Evolutionary conservation across 306 rosid species (phyloP).

Genomic region (Medicago truncatula): DNA sequence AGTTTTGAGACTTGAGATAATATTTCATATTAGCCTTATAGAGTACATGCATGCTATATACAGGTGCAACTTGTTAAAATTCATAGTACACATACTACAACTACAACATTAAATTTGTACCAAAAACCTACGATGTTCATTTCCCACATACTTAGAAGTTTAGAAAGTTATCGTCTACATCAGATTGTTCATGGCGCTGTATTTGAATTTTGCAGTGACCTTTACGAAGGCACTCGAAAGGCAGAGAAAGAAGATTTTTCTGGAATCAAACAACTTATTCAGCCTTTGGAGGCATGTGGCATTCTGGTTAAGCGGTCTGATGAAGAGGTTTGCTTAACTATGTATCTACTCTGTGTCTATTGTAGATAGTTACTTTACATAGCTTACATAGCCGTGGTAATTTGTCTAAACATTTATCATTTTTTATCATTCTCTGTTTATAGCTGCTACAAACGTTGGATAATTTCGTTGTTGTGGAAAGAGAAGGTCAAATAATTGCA

Average conservation of each 20-base stretch:
- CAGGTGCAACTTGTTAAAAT: slow-evolving; percentile 4
- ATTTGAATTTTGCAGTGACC: slow-evolving; percentile 66
- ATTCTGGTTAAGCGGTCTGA: slow-evolving; percentile 80
- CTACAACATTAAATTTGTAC: slow-evolving; percentile 19
- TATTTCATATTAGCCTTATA: too few species aligned
- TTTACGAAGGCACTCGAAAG: slow-evolving; percentile 94
- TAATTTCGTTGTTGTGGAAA: slow-evolving; percentile 74
- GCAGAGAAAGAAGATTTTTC: slow-evolving; percentile 71
- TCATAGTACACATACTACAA: background rate
- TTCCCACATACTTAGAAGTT: background rate
- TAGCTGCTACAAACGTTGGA: slow-evolving; percentile 73
- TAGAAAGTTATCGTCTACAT: slow-evolving; percentile 10
- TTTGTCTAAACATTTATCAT: slow-evolving; percentile 24
- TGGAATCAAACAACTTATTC: slow-evolving; percentile 76
- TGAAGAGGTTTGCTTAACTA: slow-evolving; percentile 64
- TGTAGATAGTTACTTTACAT: slow-evolving; percentile 16
- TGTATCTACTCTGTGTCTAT: slow-evolving; percentile 4
- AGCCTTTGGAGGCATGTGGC: slow-evolving; percentile 81
- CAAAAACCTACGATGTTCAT: slow-evolving; percentile 17
- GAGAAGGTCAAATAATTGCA: slow-evolving; percentile 98
- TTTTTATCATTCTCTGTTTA: slow-evolving; percentile 34
- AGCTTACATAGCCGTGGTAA: background rate
- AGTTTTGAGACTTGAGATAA: background rate
- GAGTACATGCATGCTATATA: slow-evolving; percentile 1
- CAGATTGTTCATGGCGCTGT: slow-evolving; percentile 32